Percentiles rank a stretch among this genome's conserved stretches.
Conservation (phyloP, 768 basidiomycete genomes). For the Leccinum broughii region DNA sequence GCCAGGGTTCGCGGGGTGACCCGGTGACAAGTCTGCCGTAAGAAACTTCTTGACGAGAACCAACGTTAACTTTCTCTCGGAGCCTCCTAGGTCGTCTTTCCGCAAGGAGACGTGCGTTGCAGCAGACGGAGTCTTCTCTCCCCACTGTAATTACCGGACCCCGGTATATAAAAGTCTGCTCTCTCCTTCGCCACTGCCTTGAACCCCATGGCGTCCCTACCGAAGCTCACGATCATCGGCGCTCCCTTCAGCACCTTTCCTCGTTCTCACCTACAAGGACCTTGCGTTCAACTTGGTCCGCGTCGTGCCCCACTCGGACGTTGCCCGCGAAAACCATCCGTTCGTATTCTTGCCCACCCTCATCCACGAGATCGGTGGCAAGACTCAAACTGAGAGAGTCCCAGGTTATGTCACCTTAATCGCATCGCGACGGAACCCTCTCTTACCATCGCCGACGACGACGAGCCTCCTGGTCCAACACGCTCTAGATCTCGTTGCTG, state of each 20-base stretch:
- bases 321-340: constrained; percentile 11
- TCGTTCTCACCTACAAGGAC: constrained; percentile 29
- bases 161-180: constrained; percentile 2
- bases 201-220: constrained; percentile 17
- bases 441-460: constrained; percentile 14
- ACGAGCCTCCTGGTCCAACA: too few species aligned
- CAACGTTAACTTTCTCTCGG: too few species aligned
- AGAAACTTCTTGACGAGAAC: too few species aligned
- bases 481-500: too few species aligned
- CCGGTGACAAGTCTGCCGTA: too few species aligned
- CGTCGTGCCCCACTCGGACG: constrained; percentile 29
- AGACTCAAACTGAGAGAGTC: constrained; percentile 32
- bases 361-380: constrained; percentile 10
- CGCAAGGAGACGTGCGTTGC: too few species aligned
- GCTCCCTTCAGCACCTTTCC: constrained; percentile 36
- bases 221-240: constrained; percentile 28
- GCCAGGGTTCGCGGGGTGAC: too few species aligned
- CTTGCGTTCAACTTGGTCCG: constrained; percentile 26
- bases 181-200: too few species aligned
- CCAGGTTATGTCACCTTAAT: constrained; percentile 23
- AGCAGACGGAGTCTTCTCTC: too few species aligned
- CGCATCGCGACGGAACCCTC: constrained; percentile 20
- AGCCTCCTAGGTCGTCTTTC: too few species aligned
- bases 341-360: constrained; percentile 24
- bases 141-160: not conserved